Conservation (phyloP, 768 basidiomycete genomes). For the Galerina sulciceps region DNA sequence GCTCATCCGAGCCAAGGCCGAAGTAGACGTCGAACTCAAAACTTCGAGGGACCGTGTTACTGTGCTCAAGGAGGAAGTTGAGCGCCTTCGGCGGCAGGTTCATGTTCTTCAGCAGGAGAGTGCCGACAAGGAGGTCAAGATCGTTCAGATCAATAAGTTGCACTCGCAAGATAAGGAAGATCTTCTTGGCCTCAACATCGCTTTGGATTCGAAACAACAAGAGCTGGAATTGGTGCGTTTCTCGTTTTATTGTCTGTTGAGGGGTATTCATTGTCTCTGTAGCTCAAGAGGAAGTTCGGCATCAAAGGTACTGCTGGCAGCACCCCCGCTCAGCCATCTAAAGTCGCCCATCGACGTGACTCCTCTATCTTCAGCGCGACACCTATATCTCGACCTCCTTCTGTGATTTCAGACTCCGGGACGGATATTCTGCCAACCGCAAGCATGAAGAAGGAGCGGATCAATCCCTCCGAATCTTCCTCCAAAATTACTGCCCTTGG, state of each 20-base stretch:
- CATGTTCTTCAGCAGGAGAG: constrained; percentile 80
- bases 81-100: constrained; percentile 62
- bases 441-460: constrained; percentile 42
- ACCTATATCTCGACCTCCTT: constrained; percentile 54
- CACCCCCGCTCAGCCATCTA: constrained; percentile 55
- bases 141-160: constrained; percentile 73
- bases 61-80: constrained; percentile 60
- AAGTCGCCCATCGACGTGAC: constrained; percentile 51
- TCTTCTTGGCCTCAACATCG: constrained; percentile 83
- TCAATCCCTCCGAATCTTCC: constrained; percentile 25
- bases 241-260: background rate
- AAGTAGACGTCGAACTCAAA: constrained; percentile 54
- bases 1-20: constrained; percentile 56
- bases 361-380: constrained; percentile 64
- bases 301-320: constrained; percentile 59
- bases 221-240: constrained; percentile 83
- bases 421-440: constrained; percentile 32
- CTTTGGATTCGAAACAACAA: constrained; percentile 92
- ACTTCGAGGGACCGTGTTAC: constrained; percentile 52
- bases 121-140: constrained; percentile 82
- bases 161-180: constrained; percentile 75
- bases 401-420: constrained; percentile 56
- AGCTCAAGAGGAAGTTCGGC: constrained; percentile 70
- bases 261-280: constrained; percentile 8
- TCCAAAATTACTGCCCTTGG: constrained; percentile 46